Base-by-base conservation (phyloP, 257 asterid genomes). In the Forsythia suspensa region DNA sequence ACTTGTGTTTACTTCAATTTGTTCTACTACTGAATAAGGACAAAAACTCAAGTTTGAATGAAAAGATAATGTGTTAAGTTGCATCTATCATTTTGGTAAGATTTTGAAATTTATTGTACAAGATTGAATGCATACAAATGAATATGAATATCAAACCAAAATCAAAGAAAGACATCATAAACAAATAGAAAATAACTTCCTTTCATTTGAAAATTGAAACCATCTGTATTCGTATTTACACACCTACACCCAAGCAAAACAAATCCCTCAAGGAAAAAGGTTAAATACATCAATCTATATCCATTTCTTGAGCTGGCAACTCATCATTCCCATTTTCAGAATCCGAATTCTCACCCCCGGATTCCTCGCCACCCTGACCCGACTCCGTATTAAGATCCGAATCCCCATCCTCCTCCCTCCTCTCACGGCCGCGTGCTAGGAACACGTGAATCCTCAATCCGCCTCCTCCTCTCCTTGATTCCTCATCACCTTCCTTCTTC, bases 401-500 rank as follows among this genome's bases (percentile, higher is more conserved):
- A 34, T 66, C 81, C 72, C 48, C 18, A 41, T 68, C 79, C 71
- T 61, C 44, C 39, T 39, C 77, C 57, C 71, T 55, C 44, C 79
- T 46, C 69, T 63, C 70, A 8, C 70, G 18, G 13, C 80, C 78
- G 42, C 84, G 79, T 12, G 82, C 70, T 11, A 81, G 70, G 9
- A 80, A 83, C 61, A 89, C 76, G 48, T 82, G 90, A 52, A 91
- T 82, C 51, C 80, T 75, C 82, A 80, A 77, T 43, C 78, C 85
- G 4, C 51, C 82, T 18, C 46, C 74, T 70, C 20, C 72, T 43
- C 74, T 59, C 84, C 5, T 38, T 8, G 16, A 21, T 12, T 21
- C 73, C 8, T 6, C 72, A 0, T 40, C 79, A 18, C 41, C 63
- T 34, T 59, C 80, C 73, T 76, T 76, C 63, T 72, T 73, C 65